Percentiles rank a stretch among this genome's conserved stretches.
These are phyloP conservation scores for Podila minutissima DNA, from an alignment of 192 early-diverging fungal species.

Conservation along the genomic window DNA sequence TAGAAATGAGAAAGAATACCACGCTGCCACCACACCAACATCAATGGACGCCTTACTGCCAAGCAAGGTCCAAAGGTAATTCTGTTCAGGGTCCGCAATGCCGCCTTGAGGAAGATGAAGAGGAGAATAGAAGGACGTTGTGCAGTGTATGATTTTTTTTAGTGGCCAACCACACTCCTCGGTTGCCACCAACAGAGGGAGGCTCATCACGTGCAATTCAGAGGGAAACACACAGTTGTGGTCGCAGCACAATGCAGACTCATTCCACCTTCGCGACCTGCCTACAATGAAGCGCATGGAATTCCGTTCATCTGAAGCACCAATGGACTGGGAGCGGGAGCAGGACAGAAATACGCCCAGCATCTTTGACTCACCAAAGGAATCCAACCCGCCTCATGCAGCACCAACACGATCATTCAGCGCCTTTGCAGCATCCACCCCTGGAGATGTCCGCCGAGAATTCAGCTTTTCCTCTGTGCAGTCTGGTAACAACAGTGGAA, in stretches of 20 bases:
- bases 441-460: conserved; percentile 3
- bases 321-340: conserved; percentile 50
- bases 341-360: conserved; percentile 30
- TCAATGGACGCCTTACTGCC: no score
- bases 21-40: no score
- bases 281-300: conserved; percentile 34
- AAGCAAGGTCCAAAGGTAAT: no score
- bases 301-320: conserved; percentile 37
- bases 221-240: no score
- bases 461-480: conserved; percentile 27
- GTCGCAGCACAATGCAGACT: background rate
- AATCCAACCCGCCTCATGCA: background rate
- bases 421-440: background rate
- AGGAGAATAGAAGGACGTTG: no score
- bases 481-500: background rate
- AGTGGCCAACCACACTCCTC: no score
- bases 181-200: no score
- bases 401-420: background rate
- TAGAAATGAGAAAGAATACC: no score
- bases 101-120: no score
- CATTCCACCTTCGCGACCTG: background rate
- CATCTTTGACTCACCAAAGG: conserved; percentile 24
- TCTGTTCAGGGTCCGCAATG: no score
- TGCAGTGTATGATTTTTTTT: no score
- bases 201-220: no score